These are phyloP conservation scores for Echria macrotheca DNA, from an alignment of 495 filamentous ascomycete species.

Conservation along the genomic window DNA sequence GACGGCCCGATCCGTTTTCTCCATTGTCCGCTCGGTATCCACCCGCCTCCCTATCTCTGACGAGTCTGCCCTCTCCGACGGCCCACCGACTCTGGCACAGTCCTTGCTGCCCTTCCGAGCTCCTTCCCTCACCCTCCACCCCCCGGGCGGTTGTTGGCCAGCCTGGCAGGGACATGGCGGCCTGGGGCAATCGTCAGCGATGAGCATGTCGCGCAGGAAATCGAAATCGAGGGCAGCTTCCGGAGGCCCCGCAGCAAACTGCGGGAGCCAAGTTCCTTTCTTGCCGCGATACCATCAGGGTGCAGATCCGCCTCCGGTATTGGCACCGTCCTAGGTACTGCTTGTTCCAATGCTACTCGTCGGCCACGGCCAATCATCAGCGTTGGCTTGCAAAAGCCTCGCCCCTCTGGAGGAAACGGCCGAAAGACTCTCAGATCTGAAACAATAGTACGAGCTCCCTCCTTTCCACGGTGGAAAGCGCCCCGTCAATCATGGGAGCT, in stretches of 20 bases:
- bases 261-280: conserved; percentile 5
- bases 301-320: conserved; percentile 12
- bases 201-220: no score
- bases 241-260: conserved; percentile 5
- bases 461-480: conserved; percentile 11
- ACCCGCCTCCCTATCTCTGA: not conserved
- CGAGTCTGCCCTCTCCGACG: not conserved
- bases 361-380: conserved; percentile 20
- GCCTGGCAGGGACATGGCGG: conserved; percentile 7
- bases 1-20: conserved; percentile 28
- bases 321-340: conserved; percentile 4
- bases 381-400: conserved; percentile 5
- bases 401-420: conserved; percentile 23
- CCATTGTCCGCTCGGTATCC: no score
- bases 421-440: conserved; percentile 32
- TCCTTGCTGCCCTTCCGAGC: not conserved
- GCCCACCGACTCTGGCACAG: no score
- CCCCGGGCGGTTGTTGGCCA: conserved; percentile 3
- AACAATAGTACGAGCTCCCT: conserved; percentile 27
- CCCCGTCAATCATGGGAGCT: conserved; percentile 12
- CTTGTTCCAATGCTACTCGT: conserved; percentile 5
- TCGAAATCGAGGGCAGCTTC: conserved; percentile 10
- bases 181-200: not conserved
- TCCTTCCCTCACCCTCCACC: not conserved
- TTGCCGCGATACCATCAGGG: conserved; percentile 8